Percentiles rank a stretch among this genome's conserved stretches.
These are phyloP conservation scores for Hypoxylon sp. DNA, from an alignment of 2,329 filamentous ascomycete genomes.

Conservation along the genomic window DNA sequence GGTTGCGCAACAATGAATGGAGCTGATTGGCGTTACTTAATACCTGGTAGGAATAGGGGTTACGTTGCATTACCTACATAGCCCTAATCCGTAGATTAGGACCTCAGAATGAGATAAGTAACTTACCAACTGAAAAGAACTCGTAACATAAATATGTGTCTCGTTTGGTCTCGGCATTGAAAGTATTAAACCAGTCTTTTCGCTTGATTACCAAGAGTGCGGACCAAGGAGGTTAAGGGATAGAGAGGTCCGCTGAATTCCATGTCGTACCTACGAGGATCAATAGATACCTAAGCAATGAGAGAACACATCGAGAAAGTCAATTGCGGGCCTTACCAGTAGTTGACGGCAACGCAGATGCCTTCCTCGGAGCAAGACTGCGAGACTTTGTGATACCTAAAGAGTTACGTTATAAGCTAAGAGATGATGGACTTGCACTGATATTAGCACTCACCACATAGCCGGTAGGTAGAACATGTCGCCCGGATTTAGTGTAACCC, in stretches of 20 bases:
- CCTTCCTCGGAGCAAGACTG: conserved; percentile 77
- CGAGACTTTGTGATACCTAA: conserved; percentile 81
- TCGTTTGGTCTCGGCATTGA: neutral
- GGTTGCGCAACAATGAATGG: conserved; percentile 2
- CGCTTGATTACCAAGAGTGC: conserved; percentile 51
- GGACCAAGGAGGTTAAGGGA: conserved; percentile 69
- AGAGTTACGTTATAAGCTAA: conserved; percentile 44
- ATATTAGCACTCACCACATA: conserved; percentile 71
- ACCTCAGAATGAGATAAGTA: conserved; percentile 16
- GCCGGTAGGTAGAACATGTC: conserved; percentile 88
- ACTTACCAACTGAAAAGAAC: conserved; percentile 7
- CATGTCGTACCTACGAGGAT: conserved; percentile 78
- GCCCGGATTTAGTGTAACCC: conserved; percentile 77
- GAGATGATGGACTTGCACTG: conserved; percentile 45
- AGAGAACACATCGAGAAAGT: neutral
- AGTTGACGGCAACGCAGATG: conserved; percentile 83
- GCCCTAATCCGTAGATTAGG: conserved; percentile 24
- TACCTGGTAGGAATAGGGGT: conserved; percentile 7
- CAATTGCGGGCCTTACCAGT: conserved; percentile 69
- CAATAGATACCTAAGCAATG: neutral
- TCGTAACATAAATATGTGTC: neutral
- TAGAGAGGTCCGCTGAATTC: conserved; percentile 79
- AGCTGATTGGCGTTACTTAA: neutral
- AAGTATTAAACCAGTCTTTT: conserved; percentile 2
- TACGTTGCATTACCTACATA: neutral